Base-by-base conservation (phyloP, 441 rosid genomes). In the Syzygium malaccense region DNA sequence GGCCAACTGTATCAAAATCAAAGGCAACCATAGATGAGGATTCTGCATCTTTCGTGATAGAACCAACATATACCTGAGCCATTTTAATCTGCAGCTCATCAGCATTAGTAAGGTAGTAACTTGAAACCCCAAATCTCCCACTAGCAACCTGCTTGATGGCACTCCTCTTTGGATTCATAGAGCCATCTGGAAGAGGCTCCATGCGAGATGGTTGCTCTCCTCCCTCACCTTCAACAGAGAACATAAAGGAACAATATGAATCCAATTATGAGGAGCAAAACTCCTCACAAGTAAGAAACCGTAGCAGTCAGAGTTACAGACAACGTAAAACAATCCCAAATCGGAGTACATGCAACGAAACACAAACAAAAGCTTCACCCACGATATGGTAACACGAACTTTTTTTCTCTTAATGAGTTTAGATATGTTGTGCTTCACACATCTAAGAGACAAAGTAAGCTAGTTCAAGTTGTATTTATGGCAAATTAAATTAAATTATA, bases 91-190 rank as follows among this genome's bases (percentile, higher is more conserved):
- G 99, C 86, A 98, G 92, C 92, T 98, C 99, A 92, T 96, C 99
- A 64, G 99, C 99, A 93, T 98, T 97, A 37, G 99, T 96, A 51
- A 98, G 98, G 92, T 98, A 98, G 92, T 96, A 97, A 92, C 98
- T 98, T 10, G 99, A 96, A 89, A 98, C 99, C 55, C 99, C 99
- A 92, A 98, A 98, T 94, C 99, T 95, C 88, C 99, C 99, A 91
- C 99, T 98, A 25, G 99, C 99, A 89, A 98, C 98, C 91, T 98
- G 99, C 95, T 98, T 98, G 91, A 98, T 98, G 49, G 99, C 96
- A 91, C 99, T 98, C 92, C 99, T 96, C 93, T 94, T 96, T 37
- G 99, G 99, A 89, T 98, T 98, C 94, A 86, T 94, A 87, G 99
- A 95, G 91, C 99, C 99, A 92, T 97, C 95, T 25, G 96, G 92